Evolutionary conservation across 192 early-diverging fungal genomes (phyloP), one percentile per base, ranked within the genome.

Genomic region (Linnemannia exigua): DNA sequence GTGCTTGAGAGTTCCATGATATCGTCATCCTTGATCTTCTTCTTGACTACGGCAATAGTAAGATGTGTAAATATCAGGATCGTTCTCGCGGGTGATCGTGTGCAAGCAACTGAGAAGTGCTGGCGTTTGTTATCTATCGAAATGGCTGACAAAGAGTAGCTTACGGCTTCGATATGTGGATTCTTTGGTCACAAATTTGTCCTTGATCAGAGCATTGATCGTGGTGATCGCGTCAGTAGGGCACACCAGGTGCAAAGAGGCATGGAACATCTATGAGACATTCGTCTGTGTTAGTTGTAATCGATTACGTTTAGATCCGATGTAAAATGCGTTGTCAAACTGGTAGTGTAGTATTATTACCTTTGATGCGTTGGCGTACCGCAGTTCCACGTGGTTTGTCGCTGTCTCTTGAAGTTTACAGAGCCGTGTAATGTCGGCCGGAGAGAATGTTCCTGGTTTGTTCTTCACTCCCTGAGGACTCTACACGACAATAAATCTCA

Each of bases 1-100:
- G 92, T 89, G 37, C 92, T 94, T 0, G 91, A 91, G 4, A 90
- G 90, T 19, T 91, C 88, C 38, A 93, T 89, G 61, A 96, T 81
- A 68, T 96, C 95, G 67, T 91, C 90, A 41, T 95, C 94, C 46
- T 91, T 92, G 36, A 87, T 87, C 17, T 75, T 70, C 17, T 78
- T 76, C 77, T 79, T 79, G 38, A 86, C 91, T 80, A 51, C 35
- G 28, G 5, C 33, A 7, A 75, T 15, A 12, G 22, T 9, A 61
- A 19, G 36, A 14, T 15, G 37, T 12, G 58, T 11, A 76, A 19
- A 54, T 0, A 22, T 54, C 3, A 8, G 52, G 52, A 5, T 28
- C 12, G 58, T 16, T 3, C 6, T 54, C 22, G 11, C 25, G 9
- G 25, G 25, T 54, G 52, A 25, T 11, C 8, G 20, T 16, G 7